These are phyloP conservation scores for Gliomastix tumulicola DNA, from an alignment of 2,329 filamentous ascomycete species.

Conservation along the genomic window DNA sequence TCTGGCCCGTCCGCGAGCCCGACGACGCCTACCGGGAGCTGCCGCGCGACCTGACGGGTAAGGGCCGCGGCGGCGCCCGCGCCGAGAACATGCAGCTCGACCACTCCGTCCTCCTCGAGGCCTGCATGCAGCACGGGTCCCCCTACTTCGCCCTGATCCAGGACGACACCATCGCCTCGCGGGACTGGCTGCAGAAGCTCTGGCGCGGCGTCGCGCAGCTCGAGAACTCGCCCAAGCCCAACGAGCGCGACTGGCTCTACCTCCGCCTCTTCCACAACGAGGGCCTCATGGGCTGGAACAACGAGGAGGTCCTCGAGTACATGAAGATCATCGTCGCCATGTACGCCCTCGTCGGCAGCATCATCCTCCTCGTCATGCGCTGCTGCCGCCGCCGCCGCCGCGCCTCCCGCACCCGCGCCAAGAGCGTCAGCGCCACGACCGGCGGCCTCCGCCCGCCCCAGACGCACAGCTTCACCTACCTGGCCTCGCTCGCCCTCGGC, in stretches of 20 bases:
- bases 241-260: constrained; percentile 22
- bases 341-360: constrained; percentile 14
- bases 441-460: constrained; percentile 2
- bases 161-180: constrained; percentile 25
- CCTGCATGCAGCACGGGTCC: constrained; percentile 16
- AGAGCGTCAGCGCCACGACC: background rate
- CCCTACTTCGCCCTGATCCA: constrained; percentile 27
- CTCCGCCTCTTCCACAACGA: constrained; percentile 30
- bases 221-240: constrained; percentile 11
- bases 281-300: constrained; percentile 28
- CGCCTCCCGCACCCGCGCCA: no score
- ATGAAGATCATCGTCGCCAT: constrained; percentile 13
- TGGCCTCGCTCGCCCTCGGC: constrained; percentile 14
- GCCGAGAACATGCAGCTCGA: constrained; percentile 24
- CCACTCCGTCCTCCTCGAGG: constrained; percentile 22
- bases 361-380: constrained; percentile 8
- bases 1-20: constrained; percentile 1
- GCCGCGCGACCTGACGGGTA: constrained; percentile 13
- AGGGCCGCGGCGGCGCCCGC: constrained; percentile 15
- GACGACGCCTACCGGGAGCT: constrained; percentile 8
- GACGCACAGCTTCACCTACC: constrained; percentile 12
- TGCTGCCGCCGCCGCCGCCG: constrained; percentile 1
- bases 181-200: constrained; percentile 23
- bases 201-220: constrained; percentile 16
- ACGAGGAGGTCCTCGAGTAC: constrained; percentile 23